phyloP scores from a whole-genome alignment of 805 yeast genomes.

The Saccharomycopsis vini region DNA sequence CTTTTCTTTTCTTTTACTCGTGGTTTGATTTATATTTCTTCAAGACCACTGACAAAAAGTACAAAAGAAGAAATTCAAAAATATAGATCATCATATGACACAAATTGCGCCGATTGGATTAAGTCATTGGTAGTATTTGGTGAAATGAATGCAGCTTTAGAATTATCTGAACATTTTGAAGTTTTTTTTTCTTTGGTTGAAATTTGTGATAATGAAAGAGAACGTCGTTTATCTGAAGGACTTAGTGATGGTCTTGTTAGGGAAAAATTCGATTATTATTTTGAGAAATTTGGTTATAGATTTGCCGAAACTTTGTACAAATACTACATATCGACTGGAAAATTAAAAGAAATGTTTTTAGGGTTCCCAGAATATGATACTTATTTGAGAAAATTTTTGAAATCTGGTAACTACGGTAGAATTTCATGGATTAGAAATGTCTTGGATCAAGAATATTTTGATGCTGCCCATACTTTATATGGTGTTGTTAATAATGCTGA shows the following conservation, averaged over 20 bases:
- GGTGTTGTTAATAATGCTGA: slow-evolving; percentile 33
- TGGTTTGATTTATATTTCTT: slow-evolving; percentile 27
- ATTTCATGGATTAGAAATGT: slow-evolving; percentile 70
- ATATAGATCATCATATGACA: slow-evolving; percentile 21
- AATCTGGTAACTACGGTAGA: slow-evolving; percentile 34
- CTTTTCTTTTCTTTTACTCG: slow-evolving; percentile 33
- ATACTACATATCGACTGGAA: slow-evolving; percentile 44
- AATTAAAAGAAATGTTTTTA: slow-evolving; percentile 44
- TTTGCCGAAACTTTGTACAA: slow-evolving; percentile 62
- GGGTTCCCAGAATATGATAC: slow-evolving; percentile 46
- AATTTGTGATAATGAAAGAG: slow-evolving; percentile 39
- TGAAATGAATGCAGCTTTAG: slow-evolving; percentile 44
- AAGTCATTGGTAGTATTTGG: slow-evolving; percentile 42
- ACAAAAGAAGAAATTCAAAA: slow-evolving; percentile 21
- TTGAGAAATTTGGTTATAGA: slow-evolving; percentile 52
- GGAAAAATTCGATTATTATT: slow-evolving; percentile 36
- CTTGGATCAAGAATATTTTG: slow-evolving; percentile 37
- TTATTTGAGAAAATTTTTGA: slow-evolving; percentile 45
- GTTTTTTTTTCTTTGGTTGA: slow-evolving; percentile 61
- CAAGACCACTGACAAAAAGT: slow-evolving; percentile 18
- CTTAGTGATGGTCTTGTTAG: slow-evolving; percentile 20
- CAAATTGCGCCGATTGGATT: slow-evolving; percentile 47
- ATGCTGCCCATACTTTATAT: slow-evolving; percentile 42
- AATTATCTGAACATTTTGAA: slow-evolving; percentile 53
- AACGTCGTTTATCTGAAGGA: slow-evolving; percentile 19